These are phyloP conservation scores for Datura wrightii DNA, from an alignment of 257 asterid genomes.

Conservation along the genomic window DNA sequence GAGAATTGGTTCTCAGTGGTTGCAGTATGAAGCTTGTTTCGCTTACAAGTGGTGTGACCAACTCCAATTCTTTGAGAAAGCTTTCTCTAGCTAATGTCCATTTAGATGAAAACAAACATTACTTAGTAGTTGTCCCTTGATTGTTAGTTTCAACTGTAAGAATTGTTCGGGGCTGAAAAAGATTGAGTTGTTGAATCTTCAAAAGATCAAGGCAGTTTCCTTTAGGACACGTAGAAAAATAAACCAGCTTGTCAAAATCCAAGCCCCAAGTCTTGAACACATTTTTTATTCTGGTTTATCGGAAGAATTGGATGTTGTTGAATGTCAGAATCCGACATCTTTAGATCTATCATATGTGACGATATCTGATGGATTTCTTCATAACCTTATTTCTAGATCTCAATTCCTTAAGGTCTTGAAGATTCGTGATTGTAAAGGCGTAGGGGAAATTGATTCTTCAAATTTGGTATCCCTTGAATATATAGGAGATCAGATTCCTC, in stretches of 20 bases:
- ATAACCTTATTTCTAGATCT: not conserved
- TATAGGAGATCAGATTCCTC: not conserved
- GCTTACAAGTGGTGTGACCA: not conserved
- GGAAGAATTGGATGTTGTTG: not conserved
- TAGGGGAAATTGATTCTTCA: not conserved
- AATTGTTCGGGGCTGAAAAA: not conserved
- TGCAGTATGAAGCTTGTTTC: not conserved
- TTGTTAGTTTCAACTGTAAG: not conserved
- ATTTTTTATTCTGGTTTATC: not conserved
- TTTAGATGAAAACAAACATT: not conserved
- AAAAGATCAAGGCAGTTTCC: not conserved
- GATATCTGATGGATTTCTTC: not conserved
- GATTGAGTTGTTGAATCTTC: not conserved
- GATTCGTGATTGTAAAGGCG: not conserved
- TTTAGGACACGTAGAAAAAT: not conserved
- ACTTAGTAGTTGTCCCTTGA: not conserved
- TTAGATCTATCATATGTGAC: not conserved
- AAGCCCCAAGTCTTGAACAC: not conserved
- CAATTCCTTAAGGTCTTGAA: not conserved
- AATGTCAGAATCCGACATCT: not conserved
- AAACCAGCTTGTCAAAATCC: not conserved
- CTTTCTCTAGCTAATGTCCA: not conserved
- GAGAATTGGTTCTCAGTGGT: not conserved
- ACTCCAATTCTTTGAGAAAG: not conserved
- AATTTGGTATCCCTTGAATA: not conserved